These are phyloP conservation scores for Incumbomyces delicatus DNA, from an alignment of 2,329 filamentous ascomycete genomes.

Conservation along the genomic window DNA sequence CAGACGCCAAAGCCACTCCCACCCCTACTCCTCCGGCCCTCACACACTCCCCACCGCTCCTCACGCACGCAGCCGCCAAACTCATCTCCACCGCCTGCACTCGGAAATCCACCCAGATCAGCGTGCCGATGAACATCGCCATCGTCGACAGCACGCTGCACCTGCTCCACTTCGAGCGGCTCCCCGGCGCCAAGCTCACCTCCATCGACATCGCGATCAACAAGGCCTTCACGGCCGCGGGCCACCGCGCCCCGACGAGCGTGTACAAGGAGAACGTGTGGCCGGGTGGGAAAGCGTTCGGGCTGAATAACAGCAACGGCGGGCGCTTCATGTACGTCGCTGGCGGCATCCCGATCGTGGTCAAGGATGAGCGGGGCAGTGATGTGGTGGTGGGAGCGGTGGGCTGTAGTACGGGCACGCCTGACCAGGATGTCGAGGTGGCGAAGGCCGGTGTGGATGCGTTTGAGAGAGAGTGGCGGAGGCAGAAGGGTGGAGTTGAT, in stretches of 20 bases:
- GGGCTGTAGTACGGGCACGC: constrained; percentile 46
- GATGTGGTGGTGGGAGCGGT: constrained; percentile 45
- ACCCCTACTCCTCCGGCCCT: constrained; percentile 3
- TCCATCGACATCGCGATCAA: constrained; percentile 43
- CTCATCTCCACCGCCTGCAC: constrained; percentile 20
- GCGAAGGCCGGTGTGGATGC: constrained; percentile 44
- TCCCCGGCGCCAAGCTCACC: constrained; percentile 46
- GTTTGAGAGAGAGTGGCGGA: constrained; percentile 27
- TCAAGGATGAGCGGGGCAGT: constrained; percentile 20
- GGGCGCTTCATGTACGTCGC: constrained; percentile 46
- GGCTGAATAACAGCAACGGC: constrained; percentile 39
- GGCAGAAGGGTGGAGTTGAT: constrained; percentile 12
- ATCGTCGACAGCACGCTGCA: constrained; percentile 25
- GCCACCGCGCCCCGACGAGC: constrained; percentile 43
- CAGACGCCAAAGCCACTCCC: background rate
- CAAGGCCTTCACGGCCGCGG: constrained; percentile 48
- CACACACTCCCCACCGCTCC: constrained; percentile 16
- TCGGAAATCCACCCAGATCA: constrained; percentile 17
- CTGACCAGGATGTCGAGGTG: constrained; percentile 45
- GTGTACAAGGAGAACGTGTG: constrained; percentile 45
- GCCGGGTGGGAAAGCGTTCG: constrained; percentile 44
- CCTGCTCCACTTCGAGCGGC: constrained; percentile 34
- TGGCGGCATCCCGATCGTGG: constrained; percentile 43
- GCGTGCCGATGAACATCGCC: constrained; percentile 23
- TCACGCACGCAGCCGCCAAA: constrained; percentile 20